Conservation (phyloP, 2,329 filamentous ascomycete genomes). For the Ophiostoma ulmi region DNA sequence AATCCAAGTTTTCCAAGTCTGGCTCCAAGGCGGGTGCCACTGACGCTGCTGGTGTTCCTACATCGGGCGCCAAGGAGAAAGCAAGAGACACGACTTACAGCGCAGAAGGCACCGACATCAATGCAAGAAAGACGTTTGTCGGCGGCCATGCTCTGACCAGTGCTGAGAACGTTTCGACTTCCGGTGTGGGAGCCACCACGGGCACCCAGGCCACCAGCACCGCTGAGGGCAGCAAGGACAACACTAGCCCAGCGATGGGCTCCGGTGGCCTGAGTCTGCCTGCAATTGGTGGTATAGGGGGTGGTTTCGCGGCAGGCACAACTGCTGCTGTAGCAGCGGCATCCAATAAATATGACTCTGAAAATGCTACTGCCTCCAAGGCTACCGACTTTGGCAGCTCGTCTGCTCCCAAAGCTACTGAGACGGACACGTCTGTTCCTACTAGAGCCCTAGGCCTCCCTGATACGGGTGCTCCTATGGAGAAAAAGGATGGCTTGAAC, state of each 20-base stretch:
- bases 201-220: background rate
- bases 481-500: background rate
- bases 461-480: background rate
- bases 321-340: slow-evolving; percentile 3
- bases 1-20: slow-evolving; percentile 38
- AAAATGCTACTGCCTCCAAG: background rate
- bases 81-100: background rate
- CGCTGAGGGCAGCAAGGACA: background rate
- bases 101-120: background rate
- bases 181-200: background rate
- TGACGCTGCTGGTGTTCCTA: background rate
- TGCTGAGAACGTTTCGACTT: slow-evolving; percentile 25
- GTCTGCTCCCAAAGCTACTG: background rate
- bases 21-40: slow-evolving; percentile 31
- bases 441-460: background rate
- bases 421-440: background rate
- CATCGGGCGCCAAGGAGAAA: background rate
- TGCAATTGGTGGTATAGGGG: slow-evolving; percentile 30
- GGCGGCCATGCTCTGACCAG: slow-evolving; percentile 39
- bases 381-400: background rate
- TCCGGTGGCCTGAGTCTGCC: slow-evolving; percentile 17
- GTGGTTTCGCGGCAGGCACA: slow-evolving; percentile 23
- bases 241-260: background rate
- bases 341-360: background rate
- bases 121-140: slow-evolving; percentile 35